Conservation (phyloP, 495 filamentous ascomycete genomes). For the Penicillium antarcticum region DNA sequence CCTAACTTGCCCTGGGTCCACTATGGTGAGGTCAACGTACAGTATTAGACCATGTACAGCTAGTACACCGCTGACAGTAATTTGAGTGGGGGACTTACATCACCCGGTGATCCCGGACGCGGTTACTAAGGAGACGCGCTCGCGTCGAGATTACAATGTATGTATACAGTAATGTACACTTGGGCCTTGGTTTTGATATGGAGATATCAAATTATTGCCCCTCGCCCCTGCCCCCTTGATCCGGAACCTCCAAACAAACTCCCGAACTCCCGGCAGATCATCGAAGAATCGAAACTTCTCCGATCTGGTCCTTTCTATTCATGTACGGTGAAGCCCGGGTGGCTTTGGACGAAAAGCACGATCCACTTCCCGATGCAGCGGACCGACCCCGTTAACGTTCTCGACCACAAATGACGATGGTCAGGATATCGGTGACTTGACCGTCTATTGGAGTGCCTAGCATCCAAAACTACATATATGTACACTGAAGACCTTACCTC, state of each 20-base stretch:
- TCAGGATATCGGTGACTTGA: constrained; percentile 21
- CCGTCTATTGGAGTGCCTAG: constrained; percentile 4
- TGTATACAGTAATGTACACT: constrained; percentile 4
- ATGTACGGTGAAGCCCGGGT: constrained; percentile 15
- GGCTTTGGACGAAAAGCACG: constrained; percentile 5
- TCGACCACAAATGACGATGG: constrained; percentile 18
- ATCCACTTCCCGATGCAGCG: constrained; percentile 35
- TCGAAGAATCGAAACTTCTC: constrained; percentile 19
- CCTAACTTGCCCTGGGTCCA: constrained; percentile 4
- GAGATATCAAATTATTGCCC: not conserved
- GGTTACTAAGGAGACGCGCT: constrained; percentile 35
- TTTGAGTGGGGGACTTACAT: constrained; percentile 11
- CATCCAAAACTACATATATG: too few relatives aligned
- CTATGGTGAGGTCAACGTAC: not conserved
- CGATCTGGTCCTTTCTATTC: not conserved
- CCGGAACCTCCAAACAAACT: constrained; percentile 1
- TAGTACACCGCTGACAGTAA: constrained; percentile 18
- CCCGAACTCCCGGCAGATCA: constrained; percentile 18
- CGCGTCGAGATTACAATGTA: constrained; percentile 8
- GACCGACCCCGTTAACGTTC: constrained; percentile 32
- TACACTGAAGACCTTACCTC: constrained; percentile 3
- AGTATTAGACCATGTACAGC: too few relatives aligned
- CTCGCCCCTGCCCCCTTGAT: constrained; percentile 5
- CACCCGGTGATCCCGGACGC: constrained; percentile 25
- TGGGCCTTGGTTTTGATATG: constrained; percentile 1